Evolutionary conservation across 805 yeast genomes (phyloP).

Genomic region (Lachancea fermentati): DNA sequence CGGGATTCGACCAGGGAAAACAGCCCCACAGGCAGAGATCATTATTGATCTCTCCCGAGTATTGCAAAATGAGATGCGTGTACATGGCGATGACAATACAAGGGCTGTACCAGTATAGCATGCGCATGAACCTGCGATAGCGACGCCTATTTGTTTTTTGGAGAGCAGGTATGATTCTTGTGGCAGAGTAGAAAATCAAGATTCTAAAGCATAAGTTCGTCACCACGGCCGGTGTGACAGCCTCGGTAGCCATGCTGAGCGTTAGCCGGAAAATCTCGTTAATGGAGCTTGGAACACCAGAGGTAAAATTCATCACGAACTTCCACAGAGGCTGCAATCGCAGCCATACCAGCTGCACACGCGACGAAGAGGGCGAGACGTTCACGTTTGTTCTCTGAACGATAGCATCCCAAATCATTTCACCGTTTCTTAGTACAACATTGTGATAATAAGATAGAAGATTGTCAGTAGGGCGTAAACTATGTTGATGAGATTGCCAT

Average conservation of each 20-base stretch:
- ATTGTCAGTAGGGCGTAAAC: constrained; percentile 31
- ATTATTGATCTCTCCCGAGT: constrained; percentile 65
- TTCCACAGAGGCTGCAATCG: constrained; percentile 26
- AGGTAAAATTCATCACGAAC: constrained; percentile 25
- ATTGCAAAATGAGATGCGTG: constrained; percentile 88
- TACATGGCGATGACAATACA: constrained; percentile 92
- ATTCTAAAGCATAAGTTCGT: constrained; percentile 81
- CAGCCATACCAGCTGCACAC: constrained; percentile 10
- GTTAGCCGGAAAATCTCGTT: constrained; percentile 29
- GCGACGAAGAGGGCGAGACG: constrained; percentile 21
- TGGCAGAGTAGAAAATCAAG: constrained; percentile 83
- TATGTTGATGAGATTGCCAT: constrained; percentile 32
- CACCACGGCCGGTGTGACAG: constrained; percentile 74
- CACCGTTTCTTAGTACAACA: constrained; percentile 24
- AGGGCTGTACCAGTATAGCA: constrained; percentile 85
- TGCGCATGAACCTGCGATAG: constrained; percentile 37
- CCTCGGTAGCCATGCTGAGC: constrained; percentile 44
- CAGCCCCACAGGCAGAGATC: constrained; percentile 58
- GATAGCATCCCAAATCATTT: constrained; percentile 26
- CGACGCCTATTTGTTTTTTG: constrained; percentile 33
- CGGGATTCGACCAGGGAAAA: constrained; percentile 6
- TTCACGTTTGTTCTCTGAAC: constrained; percentile 18
- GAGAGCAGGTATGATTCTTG: constrained; percentile 84
- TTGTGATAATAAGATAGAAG: constrained; percentile 27
- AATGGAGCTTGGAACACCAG: constrained; percentile 29